Evolutionary conservation across 257 asterid genomes (phyloP).

Genomic region (Solanum paucissectum): DNA sequence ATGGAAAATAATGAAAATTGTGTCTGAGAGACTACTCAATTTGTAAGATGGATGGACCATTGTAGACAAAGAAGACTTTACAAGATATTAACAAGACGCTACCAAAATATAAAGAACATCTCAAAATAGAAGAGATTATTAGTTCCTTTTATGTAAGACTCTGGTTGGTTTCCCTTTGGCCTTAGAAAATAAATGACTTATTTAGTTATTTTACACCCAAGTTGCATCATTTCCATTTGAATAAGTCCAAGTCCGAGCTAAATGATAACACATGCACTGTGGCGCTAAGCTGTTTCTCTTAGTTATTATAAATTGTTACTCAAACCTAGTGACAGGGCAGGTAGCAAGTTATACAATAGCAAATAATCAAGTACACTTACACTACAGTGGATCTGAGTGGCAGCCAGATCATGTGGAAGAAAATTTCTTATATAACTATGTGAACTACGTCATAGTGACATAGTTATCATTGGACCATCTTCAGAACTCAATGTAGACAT

Average conservation of each 20-base stretch:
- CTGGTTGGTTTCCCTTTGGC: neutral
- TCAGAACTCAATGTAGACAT: neutral
- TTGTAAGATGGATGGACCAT: neutral
- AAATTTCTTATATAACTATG: neutral
- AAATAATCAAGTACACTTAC: neutral
- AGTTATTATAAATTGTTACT: neutral
- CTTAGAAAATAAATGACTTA: neutral
- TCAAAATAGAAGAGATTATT: neutral
- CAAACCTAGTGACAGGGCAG: neutral
- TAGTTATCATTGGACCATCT: neutral
- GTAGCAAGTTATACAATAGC: neutral
- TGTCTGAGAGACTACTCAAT: neutral
- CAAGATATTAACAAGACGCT: neutral
- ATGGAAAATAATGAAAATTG: neutral
- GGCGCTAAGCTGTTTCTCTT: neutral
- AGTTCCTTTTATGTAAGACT: neutral
- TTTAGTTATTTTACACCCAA: neutral
- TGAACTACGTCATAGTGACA: neutral
- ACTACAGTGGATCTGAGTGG: neutral
- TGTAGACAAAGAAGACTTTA: neutral
- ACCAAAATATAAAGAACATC: neutral
- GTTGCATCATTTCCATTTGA: neutral
- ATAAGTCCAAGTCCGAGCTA: neutral
- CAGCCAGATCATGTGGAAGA: neutral
- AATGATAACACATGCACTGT: neutral